Evolutionary conservation across 805 yeast species (phyloP).

Genomic region (Pichia occidentalis): DNA sequence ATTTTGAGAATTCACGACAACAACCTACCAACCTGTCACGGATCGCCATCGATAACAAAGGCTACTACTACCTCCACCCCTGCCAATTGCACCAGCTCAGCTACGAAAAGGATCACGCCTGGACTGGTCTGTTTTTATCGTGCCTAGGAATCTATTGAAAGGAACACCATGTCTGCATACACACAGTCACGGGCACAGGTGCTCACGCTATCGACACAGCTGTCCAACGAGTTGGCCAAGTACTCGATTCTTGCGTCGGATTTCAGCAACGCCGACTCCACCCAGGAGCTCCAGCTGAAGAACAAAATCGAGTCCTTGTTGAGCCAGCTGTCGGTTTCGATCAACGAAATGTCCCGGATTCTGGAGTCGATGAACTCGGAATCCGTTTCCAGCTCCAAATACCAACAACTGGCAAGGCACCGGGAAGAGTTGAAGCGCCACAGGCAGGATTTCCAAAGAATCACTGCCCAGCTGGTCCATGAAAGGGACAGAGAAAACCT

Average conservation of each 20-base stretch:
- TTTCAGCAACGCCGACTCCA: constrained; percentile 40
- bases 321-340: constrained; percentile 43
- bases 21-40: too few relatives aligned
- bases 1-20: too few relatives aligned
- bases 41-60: too few relatives aligned
- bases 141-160: too few relatives aligned
- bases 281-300: constrained; percentile 41
- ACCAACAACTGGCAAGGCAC: constrained; percentile 79
- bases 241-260: constrained; percentile 50
- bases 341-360: constrained; percentile 45
- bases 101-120: too few relatives aligned
- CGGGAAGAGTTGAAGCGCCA: constrained; percentile 70
- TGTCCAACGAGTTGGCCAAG: constrained; percentile 45
- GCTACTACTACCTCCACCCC: too few relatives aligned
- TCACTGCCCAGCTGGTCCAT: constrained; percentile 39
- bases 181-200: constrained; percentile 64
- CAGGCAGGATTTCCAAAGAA: constrained; percentile 51
- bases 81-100: too few relatives aligned
- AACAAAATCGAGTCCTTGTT: constrained; percentile 46
- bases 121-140: neutral
- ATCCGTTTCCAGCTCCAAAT: constrained; percentile 53
- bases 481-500: constrained; percentile 74
- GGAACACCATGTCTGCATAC: constrained; percentile 47
- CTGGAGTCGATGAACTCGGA: constrained; percentile 37
- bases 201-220: constrained; percentile 62